phyloP scores from a whole-genome alignment of 1,284 basidiomycete species.

The Flammula alnicola region DNA sequence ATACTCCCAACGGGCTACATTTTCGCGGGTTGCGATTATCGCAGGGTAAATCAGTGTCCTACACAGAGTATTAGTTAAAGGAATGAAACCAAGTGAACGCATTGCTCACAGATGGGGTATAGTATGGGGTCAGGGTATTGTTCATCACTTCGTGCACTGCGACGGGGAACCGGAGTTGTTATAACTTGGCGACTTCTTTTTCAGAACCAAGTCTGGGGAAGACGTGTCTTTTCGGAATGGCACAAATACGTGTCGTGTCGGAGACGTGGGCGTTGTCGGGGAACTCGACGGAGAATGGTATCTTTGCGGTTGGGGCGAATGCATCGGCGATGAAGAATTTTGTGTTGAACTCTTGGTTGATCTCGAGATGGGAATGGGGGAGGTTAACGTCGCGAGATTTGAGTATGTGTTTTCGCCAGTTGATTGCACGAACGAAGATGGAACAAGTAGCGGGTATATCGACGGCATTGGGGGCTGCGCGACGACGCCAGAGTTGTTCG shows the following conservation, averaged over 20 bases:
- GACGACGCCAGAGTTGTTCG: conserved; percentile 54
- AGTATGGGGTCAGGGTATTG: no score
- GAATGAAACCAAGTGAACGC: no score
- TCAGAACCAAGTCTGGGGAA: conserved; percentile 61
- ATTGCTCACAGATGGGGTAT: no score
- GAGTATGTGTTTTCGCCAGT: conserved; percentile 9
- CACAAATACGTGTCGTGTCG: conserved; percentile 53
- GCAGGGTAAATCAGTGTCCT: no score
- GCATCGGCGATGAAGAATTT: conserved; percentile 3
- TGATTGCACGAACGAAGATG: conserved; percentile 28
- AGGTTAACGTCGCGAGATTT: conserved; percentile 14
- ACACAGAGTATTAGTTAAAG: no score
- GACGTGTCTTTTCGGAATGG: conserved; percentile 58
- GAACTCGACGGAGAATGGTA: conserved; percentile 18
- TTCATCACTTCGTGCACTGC: no score
- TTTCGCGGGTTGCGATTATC: no score
- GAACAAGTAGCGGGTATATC: conserved; percentile 46
- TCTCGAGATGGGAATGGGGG: conserved; percentile 14
- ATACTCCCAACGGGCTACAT: no score
- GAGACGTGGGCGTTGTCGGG: conserved; percentile 16
- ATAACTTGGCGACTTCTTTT: conserved; percentile 51
- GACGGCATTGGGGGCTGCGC: conserved; percentile 53
- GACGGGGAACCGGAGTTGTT: no score
- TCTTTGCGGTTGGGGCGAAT: conserved; percentile 32
- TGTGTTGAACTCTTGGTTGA: conserved; percentile 19